phyloP scores from a whole-genome alignment of 2,329 filamentous ascomycete species.

The Coniella lustricola region DNA sequence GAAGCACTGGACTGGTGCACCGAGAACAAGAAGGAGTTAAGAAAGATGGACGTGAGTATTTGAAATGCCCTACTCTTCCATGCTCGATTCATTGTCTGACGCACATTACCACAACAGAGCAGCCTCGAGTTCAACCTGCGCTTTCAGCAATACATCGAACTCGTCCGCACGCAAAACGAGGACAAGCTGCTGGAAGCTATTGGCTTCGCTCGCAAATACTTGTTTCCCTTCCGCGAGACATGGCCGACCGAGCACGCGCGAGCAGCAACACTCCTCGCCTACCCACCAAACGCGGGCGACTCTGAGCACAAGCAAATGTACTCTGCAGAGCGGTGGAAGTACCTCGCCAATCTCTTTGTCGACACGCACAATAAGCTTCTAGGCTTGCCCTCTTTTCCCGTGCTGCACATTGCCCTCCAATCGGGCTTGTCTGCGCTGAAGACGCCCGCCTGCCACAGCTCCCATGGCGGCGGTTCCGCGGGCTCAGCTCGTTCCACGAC shows the following conservation, averaged over 20 bases:
- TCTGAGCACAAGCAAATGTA: constrained; percentile 55
- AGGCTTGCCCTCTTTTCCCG: constrained; percentile 70
- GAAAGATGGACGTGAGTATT: constrained; percentile 67
- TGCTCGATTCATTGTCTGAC: not conserved
- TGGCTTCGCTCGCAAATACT: constrained; percentile 72
- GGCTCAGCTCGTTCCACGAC: constrained; percentile 35
- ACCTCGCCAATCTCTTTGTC: constrained; percentile 74
- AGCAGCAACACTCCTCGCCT: constrained; percentile 76
- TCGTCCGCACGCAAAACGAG: constrained; percentile 62
- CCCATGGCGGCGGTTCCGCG: constrained; percentile 15
- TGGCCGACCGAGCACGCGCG: constrained; percentile 59
- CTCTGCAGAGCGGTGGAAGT: constrained; percentile 62
- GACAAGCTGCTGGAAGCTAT: constrained; percentile 69
- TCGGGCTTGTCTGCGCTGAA: constrained; percentile 92
- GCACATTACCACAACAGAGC: constrained; percentile 39
- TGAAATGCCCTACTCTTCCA: not conserved
- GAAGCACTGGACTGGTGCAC: constrained; percentile 85
- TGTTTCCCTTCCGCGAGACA: constrained; percentile 58
- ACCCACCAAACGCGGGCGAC: constrained; percentile 49
- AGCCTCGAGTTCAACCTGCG: constrained; percentile 89
- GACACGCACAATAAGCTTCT: constrained; percentile 81
- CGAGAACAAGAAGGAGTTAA: constrained; percentile 87
- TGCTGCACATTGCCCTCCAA: constrained; percentile 84
- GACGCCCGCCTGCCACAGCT: constrained; percentile 77
- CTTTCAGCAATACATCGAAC: constrained; percentile 90